Percentiles rank a stretch among this genome's conserved stretches.
These are phyloP conservation scores for Phialophora chinensis DNA, from an alignment of 2,329 filamentous ascomycete genomes.

Conservation along the genomic window DNA sequence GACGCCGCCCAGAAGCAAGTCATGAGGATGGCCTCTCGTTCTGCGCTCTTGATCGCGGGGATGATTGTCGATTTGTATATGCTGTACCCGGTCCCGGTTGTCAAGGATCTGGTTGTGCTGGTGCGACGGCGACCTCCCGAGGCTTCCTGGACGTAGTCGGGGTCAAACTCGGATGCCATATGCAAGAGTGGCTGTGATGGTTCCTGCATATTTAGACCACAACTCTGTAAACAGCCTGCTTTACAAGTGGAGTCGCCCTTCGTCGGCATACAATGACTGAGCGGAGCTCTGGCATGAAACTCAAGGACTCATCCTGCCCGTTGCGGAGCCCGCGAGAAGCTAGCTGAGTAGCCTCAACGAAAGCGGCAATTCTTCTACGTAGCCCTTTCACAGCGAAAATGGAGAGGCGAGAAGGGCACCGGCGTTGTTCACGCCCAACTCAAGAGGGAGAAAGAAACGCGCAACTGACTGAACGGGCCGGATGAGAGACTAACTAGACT, in stretches of 20 bases:
- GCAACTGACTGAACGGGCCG: too few relatives aligned
- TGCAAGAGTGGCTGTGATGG: background rate
- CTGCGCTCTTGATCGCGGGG: conserved; percentile 66
- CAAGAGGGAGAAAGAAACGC: background rate
- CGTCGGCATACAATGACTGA: background rate
- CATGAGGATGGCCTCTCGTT: conserved; percentile 72
- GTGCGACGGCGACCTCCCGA: conserved; percentile 15
- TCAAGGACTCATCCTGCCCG: background rate
- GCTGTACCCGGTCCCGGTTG: conserved; percentile 25
- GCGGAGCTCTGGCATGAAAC: background rate
- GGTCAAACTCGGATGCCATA: conserved; percentile 3
- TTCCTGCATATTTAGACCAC: background rate
- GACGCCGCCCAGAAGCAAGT: conserved; percentile 84
- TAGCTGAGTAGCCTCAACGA: background rate
- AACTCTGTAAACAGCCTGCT: background rate
- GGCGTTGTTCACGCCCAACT: background rate
- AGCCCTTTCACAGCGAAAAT: background rate
- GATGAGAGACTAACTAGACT: background rate
- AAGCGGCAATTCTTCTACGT: background rate
- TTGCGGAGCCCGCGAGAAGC: background rate
- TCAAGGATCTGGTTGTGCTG: conserved; percentile 17
- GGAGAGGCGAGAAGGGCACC: background rate
- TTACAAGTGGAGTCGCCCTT: background rate
- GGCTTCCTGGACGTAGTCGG: conserved; percentile 11
- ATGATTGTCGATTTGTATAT: conserved; percentile 52